Percentiles rank a stretch among this genome's conserved stretches.
These are phyloP conservation scores for Smithsoniella earleae DNA, from an alignment of 163 green algal genomes.

Conservation along the genomic window DNA sequence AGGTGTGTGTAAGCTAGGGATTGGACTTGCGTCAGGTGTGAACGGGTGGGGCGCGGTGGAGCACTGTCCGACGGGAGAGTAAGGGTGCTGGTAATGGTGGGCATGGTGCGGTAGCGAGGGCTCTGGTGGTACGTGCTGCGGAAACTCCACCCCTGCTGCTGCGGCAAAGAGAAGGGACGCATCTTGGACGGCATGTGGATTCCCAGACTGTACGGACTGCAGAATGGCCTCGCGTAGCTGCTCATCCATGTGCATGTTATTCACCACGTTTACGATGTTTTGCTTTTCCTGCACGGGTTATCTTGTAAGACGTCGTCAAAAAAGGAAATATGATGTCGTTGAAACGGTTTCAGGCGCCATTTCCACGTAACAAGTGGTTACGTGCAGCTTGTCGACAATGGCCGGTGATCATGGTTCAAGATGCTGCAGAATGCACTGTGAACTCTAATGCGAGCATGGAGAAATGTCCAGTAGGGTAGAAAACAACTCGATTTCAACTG, in stretches of 20 bases:
- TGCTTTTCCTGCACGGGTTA: slow-evolving; percentile 8
- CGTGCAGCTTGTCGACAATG: too few species aligned
- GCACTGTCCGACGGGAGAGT: background rate
- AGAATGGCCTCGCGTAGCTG: background rate
- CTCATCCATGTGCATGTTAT: slow-evolving; percentile 22
- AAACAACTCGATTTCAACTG: too few species aligned
- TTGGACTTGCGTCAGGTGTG: background rate
- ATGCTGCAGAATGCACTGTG: too few species aligned
- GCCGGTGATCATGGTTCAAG: too few species aligned
- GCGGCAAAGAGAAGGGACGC: background rate
- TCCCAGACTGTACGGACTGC: background rate
- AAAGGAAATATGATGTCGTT: too few species aligned
- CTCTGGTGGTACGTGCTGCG: too few species aligned
- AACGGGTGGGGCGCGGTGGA: background rate
- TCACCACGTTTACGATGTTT: slow-evolving; percentile 7
- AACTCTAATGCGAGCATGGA: too few species aligned
- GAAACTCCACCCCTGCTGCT: background rate
- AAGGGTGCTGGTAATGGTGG: background rate
- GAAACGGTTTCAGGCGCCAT: too few species aligned
- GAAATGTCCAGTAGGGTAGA: too few species aligned
- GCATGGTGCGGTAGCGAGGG: too few species aligned
- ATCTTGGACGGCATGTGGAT: background rate
- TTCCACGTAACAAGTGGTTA: too few species aligned
- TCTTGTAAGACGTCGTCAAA: too few species aligned
- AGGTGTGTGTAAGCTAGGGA: background rate